phyloP scores from a whole-genome alignment of 208 protist genomes.

The Angomonas ambiguus region DNA sequence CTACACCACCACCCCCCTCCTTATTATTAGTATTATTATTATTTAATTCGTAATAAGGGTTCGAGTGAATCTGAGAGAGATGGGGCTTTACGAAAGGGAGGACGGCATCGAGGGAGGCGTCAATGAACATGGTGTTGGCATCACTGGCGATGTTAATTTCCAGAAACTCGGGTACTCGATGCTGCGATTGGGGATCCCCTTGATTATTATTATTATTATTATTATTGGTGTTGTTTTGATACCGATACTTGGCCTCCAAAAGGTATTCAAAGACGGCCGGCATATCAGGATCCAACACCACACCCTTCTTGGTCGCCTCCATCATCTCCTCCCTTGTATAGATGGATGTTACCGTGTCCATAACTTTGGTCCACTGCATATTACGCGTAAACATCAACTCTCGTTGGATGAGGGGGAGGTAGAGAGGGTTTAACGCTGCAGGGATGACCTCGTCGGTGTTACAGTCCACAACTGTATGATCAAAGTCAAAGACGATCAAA shows the following conservation, averaged over 20 bases:
- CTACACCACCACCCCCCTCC: too few relatives aligned
- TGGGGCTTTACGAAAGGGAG: conserved; percentile 33
- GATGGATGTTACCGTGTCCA: conserved; percentile 65
- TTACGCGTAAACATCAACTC: conserved; percentile 22
- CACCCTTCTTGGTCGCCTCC: conserved; percentile 39
- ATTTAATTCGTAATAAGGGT: conserved; percentile 69
- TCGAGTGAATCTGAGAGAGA: conserved; percentile 82
- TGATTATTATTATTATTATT: background rate
- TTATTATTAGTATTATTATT: too few relatives aligned
- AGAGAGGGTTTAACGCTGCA: conserved; percentile 19
- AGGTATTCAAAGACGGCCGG: conserved; percentile 66
- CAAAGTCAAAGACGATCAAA: conserved; percentile 89
- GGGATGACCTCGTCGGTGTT: conserved; percentile 85
- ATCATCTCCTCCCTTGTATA: conserved; percentile 47
- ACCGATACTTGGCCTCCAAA: conserved; percentile 22
- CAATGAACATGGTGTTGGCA: conserved; percentile 79
- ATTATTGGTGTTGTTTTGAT: background rate
- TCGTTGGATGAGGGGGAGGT: conserved; percentile 29
- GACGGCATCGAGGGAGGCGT: conserved; percentile 40
- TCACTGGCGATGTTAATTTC: conserved; percentile 85
- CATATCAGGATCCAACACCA: conserved; percentile 59
- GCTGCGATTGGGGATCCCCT: background rate
- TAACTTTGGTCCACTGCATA: conserved; percentile 78
- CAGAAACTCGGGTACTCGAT: conserved; percentile 25
- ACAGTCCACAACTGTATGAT: conserved; percentile 82